These are phyloP conservation scores for Grammothele lineata DNA, from an alignment of 768 basidiomycete species.

Conservation along the genomic window DNA sequence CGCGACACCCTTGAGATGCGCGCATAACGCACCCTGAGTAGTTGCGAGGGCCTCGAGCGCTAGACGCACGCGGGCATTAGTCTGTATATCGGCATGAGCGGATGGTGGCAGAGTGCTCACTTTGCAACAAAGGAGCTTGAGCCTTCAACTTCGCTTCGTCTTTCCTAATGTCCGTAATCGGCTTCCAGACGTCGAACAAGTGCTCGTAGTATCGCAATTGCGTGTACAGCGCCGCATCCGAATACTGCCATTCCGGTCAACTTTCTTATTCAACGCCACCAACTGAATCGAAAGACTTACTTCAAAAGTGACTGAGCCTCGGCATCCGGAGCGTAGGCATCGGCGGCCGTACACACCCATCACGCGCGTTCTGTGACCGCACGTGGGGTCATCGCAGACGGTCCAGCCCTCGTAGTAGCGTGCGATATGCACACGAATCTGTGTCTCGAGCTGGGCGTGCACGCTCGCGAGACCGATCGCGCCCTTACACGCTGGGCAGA, in stretches of 20 bases:
- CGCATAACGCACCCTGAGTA: conserved; percentile 49
- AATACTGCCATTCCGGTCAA: conserved; percentile 52
- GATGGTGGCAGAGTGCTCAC: too few relatives aligned
- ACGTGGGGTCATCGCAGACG: conserved; percentile 82
- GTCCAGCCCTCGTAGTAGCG: conserved; percentile 90
- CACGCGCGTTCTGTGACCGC: conserved; percentile 81
- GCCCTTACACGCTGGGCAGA: conserved; percentile 65
- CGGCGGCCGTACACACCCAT: conserved; percentile 89
- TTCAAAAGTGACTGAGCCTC: conserved; percentile 69
- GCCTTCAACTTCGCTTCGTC: too few relatives aligned
- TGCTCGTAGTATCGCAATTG: conserved; percentile 82
- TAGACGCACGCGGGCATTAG: too few relatives aligned
- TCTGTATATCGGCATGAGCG: too few relatives aligned
- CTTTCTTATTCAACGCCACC: conserved; percentile 1
- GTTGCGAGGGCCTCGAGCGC: conserved; percentile 46
- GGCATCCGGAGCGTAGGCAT: conserved; percentile 70
- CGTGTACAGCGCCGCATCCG: conserved; percentile 81
- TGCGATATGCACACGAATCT: conserved; percentile 72
- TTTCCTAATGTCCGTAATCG: too few relatives aligned
- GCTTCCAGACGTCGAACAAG: conserved; percentile 73
- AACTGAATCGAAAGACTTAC: conserved; percentile 37
- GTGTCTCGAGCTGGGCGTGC: conserved; percentile 79
- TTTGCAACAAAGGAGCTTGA: too few relatives aligned
- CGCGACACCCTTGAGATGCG: conserved; percentile 50
- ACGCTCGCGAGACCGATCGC: conserved; percentile 56